Evolutionary conservation across 176 grass and related monocot species (phyloP).

Genomic region (Carex parvula): DNA sequence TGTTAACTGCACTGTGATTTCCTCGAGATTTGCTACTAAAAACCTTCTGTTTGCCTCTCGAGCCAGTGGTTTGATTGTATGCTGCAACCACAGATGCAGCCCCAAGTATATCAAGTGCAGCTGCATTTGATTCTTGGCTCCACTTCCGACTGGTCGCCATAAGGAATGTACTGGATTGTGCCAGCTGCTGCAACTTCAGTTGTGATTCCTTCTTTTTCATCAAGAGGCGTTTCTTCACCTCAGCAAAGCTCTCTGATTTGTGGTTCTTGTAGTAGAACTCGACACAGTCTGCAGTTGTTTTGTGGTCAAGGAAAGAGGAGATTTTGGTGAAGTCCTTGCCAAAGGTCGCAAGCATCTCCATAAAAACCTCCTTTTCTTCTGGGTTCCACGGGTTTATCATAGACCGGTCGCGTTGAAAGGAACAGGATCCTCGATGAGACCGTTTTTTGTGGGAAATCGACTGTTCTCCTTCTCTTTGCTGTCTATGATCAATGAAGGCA

Average conservation of each 20-base stretch:
- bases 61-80: slow-evolving; percentile 16
- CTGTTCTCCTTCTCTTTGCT: slow-evolving; percentile 32
- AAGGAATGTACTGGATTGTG: slow-evolving; percentile 34
- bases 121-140: slow-evolving; percentile 20
- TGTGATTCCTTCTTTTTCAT: slow-evolving; percentile 35
- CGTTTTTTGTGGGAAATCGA: slow-evolving; percentile 33
- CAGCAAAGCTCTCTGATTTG: slow-evolving; percentile 44
- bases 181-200: neutral
- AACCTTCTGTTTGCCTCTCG: slow-evolving; percentile 6
- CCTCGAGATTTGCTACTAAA: slow-evolving; percentile 12
- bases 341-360: slow-evolving; percentile 48
- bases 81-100: slow-evolving; percentile 17
- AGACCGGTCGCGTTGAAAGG: slow-evolving; percentile 32
- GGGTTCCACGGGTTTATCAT: slow-evolving; percentile 44
- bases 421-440: slow-evolving; percentile 39
- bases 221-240: slow-evolving; percentile 42
- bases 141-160: slow-evolving; percentile 38
- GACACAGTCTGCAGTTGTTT: slow-evolving; percentile 52
- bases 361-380: slow-evolving; percentile 49
- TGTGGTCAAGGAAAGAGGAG: slow-evolving; percentile 33
- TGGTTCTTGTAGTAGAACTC: slow-evolving; percentile 60
- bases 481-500: slow-evolving; percentile 44
- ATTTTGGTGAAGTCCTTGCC: slow-evolving; percentile 35
- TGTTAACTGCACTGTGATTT: slow-evolving; percentile 23
- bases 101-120: slow-evolving; percentile 36